These are phyloP conservation scores for Anisodus acutangulus DNA, from an alignment of 257 asterid species.

Conservation along the genomic window DNA sequence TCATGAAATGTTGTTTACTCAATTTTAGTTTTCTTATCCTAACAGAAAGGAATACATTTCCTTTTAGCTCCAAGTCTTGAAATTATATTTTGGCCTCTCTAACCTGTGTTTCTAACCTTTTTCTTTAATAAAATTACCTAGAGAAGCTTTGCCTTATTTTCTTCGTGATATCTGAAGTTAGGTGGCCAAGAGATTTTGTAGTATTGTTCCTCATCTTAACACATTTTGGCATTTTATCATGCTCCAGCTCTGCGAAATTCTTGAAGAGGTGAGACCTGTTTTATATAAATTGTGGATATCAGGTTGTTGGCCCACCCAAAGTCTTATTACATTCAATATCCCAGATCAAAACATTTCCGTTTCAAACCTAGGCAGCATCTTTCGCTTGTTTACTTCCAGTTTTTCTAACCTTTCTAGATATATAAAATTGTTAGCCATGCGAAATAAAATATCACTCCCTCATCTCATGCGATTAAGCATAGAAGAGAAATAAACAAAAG, in stretches of 20 bases:
- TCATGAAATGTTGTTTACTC: background rate
- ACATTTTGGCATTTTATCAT: background rate
- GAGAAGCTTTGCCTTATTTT: background rate
- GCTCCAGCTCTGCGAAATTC: background rate
- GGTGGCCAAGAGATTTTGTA: background rate
- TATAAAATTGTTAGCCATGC: constrained; percentile 3
- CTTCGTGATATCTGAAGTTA: background rate
- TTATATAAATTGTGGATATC: background rate
- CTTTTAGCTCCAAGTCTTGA: background rate
- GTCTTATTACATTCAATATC: background rate
- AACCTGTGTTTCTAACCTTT: background rate
- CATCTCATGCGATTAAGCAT: constrained; percentile 4
- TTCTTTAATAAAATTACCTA: background rate
- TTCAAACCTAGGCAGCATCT: background rate
- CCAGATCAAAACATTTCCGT: background rate
- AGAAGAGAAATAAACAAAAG: constrained; percentile 1
- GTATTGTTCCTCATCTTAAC: background rate
- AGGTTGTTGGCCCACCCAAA: background rate
- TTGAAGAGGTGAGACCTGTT: background rate
- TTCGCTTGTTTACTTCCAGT: background rate
- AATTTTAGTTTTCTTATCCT: background rate
- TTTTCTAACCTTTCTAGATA: background rate
- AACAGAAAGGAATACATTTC: constrained; percentile 12
- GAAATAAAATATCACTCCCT: background rate
- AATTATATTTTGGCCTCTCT: constrained; percentile 15